Base-by-base conservation (phyloP, 176 grass and related monocot species). In the Saccharum spontaneum region DNA sequence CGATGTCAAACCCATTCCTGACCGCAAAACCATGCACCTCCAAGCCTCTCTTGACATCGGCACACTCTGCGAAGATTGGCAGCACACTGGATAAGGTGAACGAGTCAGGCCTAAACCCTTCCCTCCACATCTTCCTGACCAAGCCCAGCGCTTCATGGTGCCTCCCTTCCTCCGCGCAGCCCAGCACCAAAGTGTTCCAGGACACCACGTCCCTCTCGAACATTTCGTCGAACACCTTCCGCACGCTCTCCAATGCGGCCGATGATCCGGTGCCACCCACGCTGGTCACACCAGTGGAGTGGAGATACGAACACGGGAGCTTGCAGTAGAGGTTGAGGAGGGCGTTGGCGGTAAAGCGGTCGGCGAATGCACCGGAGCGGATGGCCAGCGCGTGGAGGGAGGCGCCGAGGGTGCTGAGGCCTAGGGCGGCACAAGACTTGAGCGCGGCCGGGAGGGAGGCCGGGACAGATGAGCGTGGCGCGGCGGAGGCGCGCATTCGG, bases 241-340 rank as follows among this genome's bases (percentile, higher is more conserved):
- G 86, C 67, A 80, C 52, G 31, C 43, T 80, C 60, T 31, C 23
- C 6, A 81, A 28, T 10, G 83, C 26, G 16, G 26, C 14, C 0
- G 78, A 23, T 39, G 78, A 57, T 39, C 48, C 31, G 15, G 11
- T 0, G 10, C 38, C 8, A 3, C 5, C 41, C 33, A 20, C 38
- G 8, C 26, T 70, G 40, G 20, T 6, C 4, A 10, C 31, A 26
- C 55, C 20, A 3, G 55, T 30, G 9, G 79, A 7, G 43, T 4
- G 15, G 10, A n/a, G 23, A 72, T 15, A 18, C 8, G 44, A 48
- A 60, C 10, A 31, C 12, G 41, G 71, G 22, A 90, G 73, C 75
- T 94, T 92, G 87, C 85, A 83, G 85, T 92, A 94, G 84, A 92
- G 80, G 87, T 92, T 94, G 87, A 94, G 77, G 46, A 92, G 84